phyloP scores from a whole-genome alignment of 345 rosid genomes.

The Viola odorata region DNA sequence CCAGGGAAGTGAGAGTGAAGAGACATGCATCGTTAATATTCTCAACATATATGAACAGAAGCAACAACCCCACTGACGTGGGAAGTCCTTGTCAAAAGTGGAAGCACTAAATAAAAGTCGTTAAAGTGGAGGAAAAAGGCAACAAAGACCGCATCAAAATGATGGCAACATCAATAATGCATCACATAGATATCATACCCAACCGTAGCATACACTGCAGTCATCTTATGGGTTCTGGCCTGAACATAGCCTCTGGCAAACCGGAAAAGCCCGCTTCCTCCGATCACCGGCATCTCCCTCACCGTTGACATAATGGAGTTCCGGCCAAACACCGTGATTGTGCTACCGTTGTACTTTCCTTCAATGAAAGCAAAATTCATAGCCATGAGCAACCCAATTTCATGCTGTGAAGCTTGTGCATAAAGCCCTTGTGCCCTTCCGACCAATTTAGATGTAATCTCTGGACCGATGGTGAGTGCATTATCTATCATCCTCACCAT shows the following conservation, averaged over 20 bases:
- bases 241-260: constrained; percentile 70
- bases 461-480: constrained; percentile 51
- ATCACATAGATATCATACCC: constrained; percentile 33
- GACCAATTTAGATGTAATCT: constrained; percentile 47
- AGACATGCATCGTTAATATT: too few relatives aligned
- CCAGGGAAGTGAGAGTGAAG: too few relatives aligned
- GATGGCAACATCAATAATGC: not conserved
- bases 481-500: constrained; percentile 54
- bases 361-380: constrained; percentile 63
- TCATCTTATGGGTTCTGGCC: constrained; percentile 32
- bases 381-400: constrained; percentile 53
- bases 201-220: constrained; percentile 37
- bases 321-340: constrained; percentile 58
- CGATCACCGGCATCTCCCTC: constrained; percentile 74
- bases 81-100: too few relatives aligned
- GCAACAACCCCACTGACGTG: too few relatives aligned
- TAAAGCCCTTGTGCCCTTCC: constrained; percentile 80
- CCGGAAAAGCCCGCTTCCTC: constrained; percentile 75
- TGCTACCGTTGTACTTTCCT: constrained; percentile 69
- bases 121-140: too few relatives aligned
- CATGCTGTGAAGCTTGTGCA: constrained; percentile 46
- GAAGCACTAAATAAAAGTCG: too few relatives aligned
- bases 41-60: too few relatives aligned
- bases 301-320: constrained; percentile 41
- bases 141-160: not conserved